Conservation (phyloP, 257 asterid genomes). For the Capsicum pubescens region DNA sequence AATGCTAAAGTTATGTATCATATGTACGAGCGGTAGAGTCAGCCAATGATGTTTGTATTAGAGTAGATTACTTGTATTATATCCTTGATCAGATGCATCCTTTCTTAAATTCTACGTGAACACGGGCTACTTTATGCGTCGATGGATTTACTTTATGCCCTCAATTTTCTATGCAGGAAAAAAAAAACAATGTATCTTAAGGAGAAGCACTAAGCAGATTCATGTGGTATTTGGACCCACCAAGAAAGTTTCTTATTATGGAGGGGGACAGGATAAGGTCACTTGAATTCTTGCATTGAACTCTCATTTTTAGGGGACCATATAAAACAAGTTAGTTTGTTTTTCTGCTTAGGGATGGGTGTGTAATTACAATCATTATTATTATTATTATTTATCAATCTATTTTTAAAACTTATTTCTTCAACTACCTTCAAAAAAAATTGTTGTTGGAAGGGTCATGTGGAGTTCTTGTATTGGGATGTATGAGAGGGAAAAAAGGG, state of each 20-base stretch:
- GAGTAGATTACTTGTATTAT: no score
- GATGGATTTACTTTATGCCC: no score
- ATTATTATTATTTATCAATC: conserved; percentile 27
- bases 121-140: no score
- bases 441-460: conserved; percentile 22
- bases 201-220: conserved; percentile 23
- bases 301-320: conserved; percentile 33
- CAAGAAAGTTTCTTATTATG: conserved; percentile 36
- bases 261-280: conserved; percentile 47
- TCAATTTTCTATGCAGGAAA: neutral
- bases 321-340: neutral
- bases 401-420: neutral
- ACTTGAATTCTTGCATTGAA: conserved; percentile 41
- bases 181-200: neutral
- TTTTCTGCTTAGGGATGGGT: conserved; percentile 31
- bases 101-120: no score
- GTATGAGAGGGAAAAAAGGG: neutral
- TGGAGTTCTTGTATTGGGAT: conserved; percentile 26
- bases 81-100: no score
- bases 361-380: conserved; percentile 5
- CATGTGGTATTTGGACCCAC: conserved; percentile 32
- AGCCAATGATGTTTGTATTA: no score
- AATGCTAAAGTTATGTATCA: no score
- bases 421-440: conserved; percentile 13
- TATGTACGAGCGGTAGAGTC: no score